Percentiles rank a stretch among this genome's conserved stretches.
Evolutionary conservation across 495 filamentous ascomycete genomes (phyloP).

Genomic region (Trichoderma virens): DNA sequence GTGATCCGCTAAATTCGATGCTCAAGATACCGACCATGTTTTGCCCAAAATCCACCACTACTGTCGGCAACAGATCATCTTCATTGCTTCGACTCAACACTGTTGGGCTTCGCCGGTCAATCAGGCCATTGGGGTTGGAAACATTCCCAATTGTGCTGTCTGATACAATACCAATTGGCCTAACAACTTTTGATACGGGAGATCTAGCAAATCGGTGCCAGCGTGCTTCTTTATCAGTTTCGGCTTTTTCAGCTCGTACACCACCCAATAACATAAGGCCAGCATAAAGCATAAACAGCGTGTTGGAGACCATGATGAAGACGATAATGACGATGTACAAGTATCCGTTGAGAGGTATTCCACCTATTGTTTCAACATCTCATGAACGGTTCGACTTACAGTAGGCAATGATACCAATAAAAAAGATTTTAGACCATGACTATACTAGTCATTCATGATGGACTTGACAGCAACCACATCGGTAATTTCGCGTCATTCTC

Average conservation of each 20-base stretch:
- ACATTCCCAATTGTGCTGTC: constrained; percentile 20
- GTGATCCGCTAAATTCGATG: constrained; percentile 20
- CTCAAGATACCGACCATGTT: constrained; percentile 31
- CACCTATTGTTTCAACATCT: no score
- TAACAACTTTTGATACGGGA: constrained; percentile 13
- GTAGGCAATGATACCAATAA: not conserved
- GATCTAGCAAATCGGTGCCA: constrained; percentile 23
- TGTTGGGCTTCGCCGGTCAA: constrained; percentile 18
- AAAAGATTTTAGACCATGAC: not conserved
- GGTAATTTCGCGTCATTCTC: not conserved
- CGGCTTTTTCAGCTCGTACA: no score
- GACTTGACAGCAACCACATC: not conserved
- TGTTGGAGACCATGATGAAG: not conserved
- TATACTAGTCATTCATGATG: not conserved
- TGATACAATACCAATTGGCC: constrained; percentile 9
- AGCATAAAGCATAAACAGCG: not conserved
- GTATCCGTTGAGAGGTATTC: no score
- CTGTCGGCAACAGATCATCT: constrained; percentile 12
- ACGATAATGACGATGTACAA: no score
- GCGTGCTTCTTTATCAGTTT: not conserved
- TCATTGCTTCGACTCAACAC: constrained; percentile 18
- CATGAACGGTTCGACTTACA: no score
- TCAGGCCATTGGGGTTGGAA: constrained; percentile 24
- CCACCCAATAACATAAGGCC: not conserved
- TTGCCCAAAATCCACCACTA: constrained; percentile 40